Evolutionary conservation across 192 early-diverging fungal genomes (phyloP).

Genomic region (Backusella psychrophila): DNA sequence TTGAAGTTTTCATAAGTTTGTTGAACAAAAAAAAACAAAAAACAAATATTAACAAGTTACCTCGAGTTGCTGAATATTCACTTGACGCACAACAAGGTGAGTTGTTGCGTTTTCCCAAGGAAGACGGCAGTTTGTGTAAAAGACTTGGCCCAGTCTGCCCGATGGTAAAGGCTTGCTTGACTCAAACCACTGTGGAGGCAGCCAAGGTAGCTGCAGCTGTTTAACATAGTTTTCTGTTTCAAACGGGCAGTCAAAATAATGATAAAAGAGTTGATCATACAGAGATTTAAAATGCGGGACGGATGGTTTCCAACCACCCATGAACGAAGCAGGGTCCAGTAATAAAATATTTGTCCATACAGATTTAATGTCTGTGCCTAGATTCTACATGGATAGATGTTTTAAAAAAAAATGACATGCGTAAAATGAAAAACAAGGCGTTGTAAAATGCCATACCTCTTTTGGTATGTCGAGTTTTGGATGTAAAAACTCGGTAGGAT

Average conservation of each 20-base stretch:
- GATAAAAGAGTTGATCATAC: constrained; percentile 1
- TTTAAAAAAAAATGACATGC: neutral
- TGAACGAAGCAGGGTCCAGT: neutral
- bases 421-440: neutral
- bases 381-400: neutral
- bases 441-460: neutral
- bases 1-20: neutral
- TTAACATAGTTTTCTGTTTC: neutral
- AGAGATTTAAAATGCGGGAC: neutral
- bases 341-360: neutral
- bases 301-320: neutral
- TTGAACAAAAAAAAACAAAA: neutral
- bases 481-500: neutral
- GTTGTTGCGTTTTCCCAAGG: neutral
- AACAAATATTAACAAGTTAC: neutral
- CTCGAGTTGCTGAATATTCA: neutral
- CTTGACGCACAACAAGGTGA: neutral
- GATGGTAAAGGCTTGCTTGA: neutral
- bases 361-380: neutral
- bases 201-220: neutral
- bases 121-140: neutral
- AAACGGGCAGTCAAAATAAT: neutral
- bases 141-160: neutral
- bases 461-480: neutral
- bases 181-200: constrained; percentile 9